Conservation (phyloP, 2,329 filamentous ascomycete genomes). For the Colletotrichum simmondsii region DNA sequence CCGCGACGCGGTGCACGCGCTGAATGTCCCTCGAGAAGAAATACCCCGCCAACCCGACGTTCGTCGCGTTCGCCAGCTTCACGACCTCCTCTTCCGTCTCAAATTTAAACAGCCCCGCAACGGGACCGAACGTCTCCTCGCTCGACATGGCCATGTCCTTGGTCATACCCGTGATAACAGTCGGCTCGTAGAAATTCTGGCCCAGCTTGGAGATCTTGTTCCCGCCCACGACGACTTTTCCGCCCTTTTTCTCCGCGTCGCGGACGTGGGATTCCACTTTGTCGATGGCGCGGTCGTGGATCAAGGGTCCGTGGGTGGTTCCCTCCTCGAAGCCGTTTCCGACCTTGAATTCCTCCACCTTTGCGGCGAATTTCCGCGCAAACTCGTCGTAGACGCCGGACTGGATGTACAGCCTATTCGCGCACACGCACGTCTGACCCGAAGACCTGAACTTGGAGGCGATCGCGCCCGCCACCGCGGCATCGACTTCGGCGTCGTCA, state of each 20-base stretch:
- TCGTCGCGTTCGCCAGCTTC: slow-evolving; percentile 80
- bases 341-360: slow-evolving; percentile 79
- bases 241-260: slow-evolving; percentile 83
- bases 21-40: slow-evolving; percentile 81
- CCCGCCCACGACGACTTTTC: slow-evolving; percentile 79
- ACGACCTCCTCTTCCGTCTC: slow-evolving; percentile 91
- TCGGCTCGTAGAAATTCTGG: slow-evolving; percentile 88
- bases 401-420: slow-evolving; percentile 86
- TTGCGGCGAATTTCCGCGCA: slow-evolving; percentile 73
- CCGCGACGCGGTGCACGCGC: slow-evolving; percentile 70
- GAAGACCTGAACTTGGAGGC: slow-evolving; percentile 92
- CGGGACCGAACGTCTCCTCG: slow-evolving; percentile 96
- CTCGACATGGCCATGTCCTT: slow-evolving; percentile 83
- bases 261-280: slow-evolving; percentile 85
- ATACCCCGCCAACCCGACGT: slow-evolving; percentile 93
- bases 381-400: slow-evolving; percentile 82
- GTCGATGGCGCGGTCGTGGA: slow-evolving; percentile 82
- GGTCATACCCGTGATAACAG: slow-evolving; percentile 88
- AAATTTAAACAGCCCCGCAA: slow-evolving; percentile 91
- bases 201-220: slow-evolving; percentile 72
- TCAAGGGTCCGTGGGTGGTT: slow-evolving; percentile 83
- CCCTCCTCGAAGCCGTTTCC: slow-evolving; percentile 78
- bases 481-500: slow-evolving; percentile 90
- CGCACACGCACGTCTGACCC: slow-evolving; percentile 95
- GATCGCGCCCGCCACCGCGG: slow-evolving; percentile 84